Base-by-base conservation (phyloP, 352 stramenopile species). In the Aphanomyces cochlioides region DNA sequence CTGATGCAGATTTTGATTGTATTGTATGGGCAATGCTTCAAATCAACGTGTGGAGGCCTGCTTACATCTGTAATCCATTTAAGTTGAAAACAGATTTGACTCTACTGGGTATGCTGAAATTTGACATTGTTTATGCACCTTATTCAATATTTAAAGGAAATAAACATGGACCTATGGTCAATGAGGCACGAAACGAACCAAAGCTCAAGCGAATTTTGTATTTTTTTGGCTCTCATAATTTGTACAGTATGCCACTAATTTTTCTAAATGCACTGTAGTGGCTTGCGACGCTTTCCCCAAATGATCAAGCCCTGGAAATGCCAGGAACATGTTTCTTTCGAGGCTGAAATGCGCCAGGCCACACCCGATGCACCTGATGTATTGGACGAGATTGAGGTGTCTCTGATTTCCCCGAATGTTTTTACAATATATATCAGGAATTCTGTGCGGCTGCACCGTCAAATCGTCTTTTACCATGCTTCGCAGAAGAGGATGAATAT, bases 11-110 rank as follows among this genome's bases (percentile, higher is more conserved):
- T 19, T 58, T 38, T 37, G 54, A 40, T n/a, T 19, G 17, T 7
- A 13, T 95, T 47, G 87, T 81, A 56, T 95, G 87, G 87, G 84
- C 90, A 78, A 91, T 93, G 66, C 78, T 95, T 13, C 82, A 93
- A 71, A 85, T 84, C 19, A 91, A 81, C 75, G 84, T 84, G 5
- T 95, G 87, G 87, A 90, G 84, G 87, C 87, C 87, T 61, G 87
- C 91, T 66, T 93, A 90, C 77, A 79, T 95, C 64, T 93, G 85
- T 66, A 85, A 95, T 75, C 77, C 85, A 50, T 78, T 74, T 48
- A 91, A 90, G 76, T 77, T 95, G 61, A 85, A 85, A 0, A 72
- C 80, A 0, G 85, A 81, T 2, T 76, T 61, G 54, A 12, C 39
- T 13, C 13, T 13, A 13, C 37, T 39, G 13, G 54, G 54, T 61